These are phyloP conservation scores for Letharia columbiana DNA, from an alignment of 495 filamentous ascomycete species.

Conservation along the genomic window DNA sequence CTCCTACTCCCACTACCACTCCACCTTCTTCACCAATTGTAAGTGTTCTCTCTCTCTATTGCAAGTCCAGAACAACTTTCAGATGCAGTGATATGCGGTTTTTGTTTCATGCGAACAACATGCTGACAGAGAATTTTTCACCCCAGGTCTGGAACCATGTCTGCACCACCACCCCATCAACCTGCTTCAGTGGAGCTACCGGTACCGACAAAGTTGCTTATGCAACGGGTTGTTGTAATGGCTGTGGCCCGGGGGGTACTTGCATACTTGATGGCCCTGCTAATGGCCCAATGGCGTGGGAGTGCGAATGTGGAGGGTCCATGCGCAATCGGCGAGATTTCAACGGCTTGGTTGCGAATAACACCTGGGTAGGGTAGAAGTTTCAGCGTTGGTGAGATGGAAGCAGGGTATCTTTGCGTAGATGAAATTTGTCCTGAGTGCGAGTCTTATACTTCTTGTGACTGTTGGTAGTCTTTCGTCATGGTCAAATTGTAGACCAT, in stretches of 20 bases:
- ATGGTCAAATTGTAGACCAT: no score
- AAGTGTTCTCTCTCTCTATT: background rate
- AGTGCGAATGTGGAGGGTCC: background rate
- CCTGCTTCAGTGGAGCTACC: background rate
- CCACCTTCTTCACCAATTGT: background rate
- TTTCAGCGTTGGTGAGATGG: background rate
- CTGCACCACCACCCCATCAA: background rate
- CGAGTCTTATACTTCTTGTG: no score
- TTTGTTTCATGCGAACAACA: background rate
- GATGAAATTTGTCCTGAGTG: no score
- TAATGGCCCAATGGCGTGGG: background rate
- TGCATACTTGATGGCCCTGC: background rate
- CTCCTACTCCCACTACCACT: background rate
- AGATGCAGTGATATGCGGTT: background rate
- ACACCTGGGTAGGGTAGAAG: background rate
- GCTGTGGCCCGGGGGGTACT: background rate
- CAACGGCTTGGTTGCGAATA: background rate
- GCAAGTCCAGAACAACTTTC: no score
- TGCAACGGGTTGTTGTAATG: background rate
- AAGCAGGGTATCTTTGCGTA: background rate
- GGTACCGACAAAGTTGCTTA: background rate
- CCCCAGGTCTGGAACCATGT: background rate
- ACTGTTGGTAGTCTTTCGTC: no score
- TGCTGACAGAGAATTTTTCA: background rate
- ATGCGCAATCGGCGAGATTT: background rate